Evolutionary conservation across 1,284 basidiomycete genomes (phyloP).

Genomic region (Boletus smithii): DNA sequence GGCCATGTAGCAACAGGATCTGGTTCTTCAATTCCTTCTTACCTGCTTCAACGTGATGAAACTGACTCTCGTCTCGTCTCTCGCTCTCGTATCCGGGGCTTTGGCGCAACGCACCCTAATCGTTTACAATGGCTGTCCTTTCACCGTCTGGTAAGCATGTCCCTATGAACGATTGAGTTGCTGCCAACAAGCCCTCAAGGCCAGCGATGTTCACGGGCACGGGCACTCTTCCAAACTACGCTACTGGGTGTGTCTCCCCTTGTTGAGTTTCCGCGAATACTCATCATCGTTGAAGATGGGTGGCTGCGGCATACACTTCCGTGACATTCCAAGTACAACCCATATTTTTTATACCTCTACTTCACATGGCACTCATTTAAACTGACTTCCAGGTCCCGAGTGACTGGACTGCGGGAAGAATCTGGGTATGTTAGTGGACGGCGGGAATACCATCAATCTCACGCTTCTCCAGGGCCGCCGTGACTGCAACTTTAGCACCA

Average conservation of each 20-base stretch:
- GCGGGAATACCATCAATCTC: neutral
- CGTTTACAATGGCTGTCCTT: constrained; percentile 39
- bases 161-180: neutral
- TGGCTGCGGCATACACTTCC: constrained; percentile 19
- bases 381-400: constrained; percentile 25
- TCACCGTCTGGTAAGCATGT: constrained; percentile 36
- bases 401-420: constrained; percentile 30
- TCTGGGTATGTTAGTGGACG: constrained; percentile 24
- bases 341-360: neutral
- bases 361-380: neutral
- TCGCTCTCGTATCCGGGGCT: constrained; percentile 22
- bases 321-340: constrained; percentile 29
- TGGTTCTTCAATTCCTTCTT: too few relatives aligned
- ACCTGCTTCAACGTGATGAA: constrained; percentile 15
- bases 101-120: constrained; percentile 35
- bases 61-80: constrained; percentile 15
- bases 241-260: constrained; percentile 24
- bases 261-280: neutral
- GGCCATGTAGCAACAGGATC: too few relatives aligned
- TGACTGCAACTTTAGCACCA: constrained; percentile 38
- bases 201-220: constrained; percentile 32
- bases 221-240: constrained; percentile 20
- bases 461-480: constrained; percentile 32
- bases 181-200: constrained; percentile 17
- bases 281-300: constrained; percentile 22